Evolutionary conservation across 2,329 filamentous ascomycete genomes (phyloP).

Genomic region (Elsinoe necatrix): DNA sequence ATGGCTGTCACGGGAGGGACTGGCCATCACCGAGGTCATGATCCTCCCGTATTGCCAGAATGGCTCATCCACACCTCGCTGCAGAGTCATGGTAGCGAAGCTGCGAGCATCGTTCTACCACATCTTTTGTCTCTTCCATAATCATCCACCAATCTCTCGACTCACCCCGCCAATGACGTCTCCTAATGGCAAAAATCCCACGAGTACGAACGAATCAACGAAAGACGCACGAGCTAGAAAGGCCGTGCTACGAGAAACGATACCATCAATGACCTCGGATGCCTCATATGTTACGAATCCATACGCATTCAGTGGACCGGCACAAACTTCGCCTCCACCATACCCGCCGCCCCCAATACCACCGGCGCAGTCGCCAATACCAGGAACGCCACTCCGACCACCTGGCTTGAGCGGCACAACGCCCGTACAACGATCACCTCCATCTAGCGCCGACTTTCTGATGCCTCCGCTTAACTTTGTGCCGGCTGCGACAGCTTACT

Average conservation of each 20-base stretch:
- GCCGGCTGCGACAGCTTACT: slow-evolving; percentile 70
- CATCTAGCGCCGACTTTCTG: slow-evolving; percentile 56
- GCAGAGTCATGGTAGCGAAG: slow-evolving; percentile 86
- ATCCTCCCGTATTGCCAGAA: slow-evolving; percentile 66
- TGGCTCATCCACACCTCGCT: slow-evolving; percentile 63
- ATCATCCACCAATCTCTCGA: slow-evolving; percentile 67
- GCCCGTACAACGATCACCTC: slow-evolving; percentile 36
- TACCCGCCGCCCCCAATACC: slow-evolving; percentile 24
- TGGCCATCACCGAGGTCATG: slow-evolving; percentile 77
- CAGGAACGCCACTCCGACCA: slow-evolving; percentile 31
- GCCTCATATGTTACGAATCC: slow-evolving; percentile 45
- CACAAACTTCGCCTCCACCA: slow-evolving; percentile 35
- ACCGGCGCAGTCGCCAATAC: slow-evolving; percentile 18
- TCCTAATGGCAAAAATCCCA: not conserved
- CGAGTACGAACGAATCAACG: slow-evolving; percentile 21
- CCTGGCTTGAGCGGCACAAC: slow-evolving; percentile 31
- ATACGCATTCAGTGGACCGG: slow-evolving; percentile 34
- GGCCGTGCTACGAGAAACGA: slow-evolving; percentile 39
- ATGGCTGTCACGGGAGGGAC: slow-evolving; percentile 87
- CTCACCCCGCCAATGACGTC: slow-evolving; percentile 29
- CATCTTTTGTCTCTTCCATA: slow-evolving; percentile 94
- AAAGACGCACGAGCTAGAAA: slow-evolving; percentile 21
- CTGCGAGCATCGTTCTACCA: slow-evolving; percentile 91
- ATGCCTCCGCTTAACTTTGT: slow-evolving; percentile 74
- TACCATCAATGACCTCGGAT: slow-evolving; percentile 42